These are phyloP conservation scores for Aureobasidium sp. DNA, from an alignment of 2,329 filamentous ascomycete genomes.

Conservation along the genomic window DNA sequence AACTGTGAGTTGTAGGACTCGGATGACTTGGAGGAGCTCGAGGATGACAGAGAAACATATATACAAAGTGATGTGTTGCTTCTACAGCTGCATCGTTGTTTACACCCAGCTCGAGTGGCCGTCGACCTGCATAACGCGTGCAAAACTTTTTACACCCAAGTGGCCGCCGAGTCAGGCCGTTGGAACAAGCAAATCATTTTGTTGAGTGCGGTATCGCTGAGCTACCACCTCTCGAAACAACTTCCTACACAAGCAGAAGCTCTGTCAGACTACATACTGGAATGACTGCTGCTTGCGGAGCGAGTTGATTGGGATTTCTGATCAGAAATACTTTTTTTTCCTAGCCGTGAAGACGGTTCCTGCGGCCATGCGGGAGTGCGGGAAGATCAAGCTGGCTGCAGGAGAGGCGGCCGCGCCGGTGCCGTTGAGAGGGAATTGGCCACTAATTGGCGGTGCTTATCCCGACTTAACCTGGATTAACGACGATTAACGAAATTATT, in stretches of 20 bases:
- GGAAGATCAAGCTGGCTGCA: constrained; percentile 9
- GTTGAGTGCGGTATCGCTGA: constrained; percentile 11
- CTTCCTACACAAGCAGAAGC: not conserved
- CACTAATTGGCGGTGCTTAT: not conserved
- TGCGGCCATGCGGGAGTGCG: constrained; percentile 10
- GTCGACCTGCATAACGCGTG: not conserved
- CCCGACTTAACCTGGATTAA: not conserved
- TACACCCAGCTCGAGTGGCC: not conserved
- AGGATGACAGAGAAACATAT: not conserved
- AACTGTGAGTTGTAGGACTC: not conserved
- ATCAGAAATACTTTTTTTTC: not conserved
- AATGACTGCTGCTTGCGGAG: not conserved
- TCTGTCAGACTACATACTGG: not conserved
- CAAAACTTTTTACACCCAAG: constrained; percentile 8
- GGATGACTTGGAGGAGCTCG: not conserved
- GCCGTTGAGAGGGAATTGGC: not conserved
- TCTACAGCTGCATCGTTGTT: not conserved
- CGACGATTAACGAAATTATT: not conserved
- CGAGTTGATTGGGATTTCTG: not conserved
- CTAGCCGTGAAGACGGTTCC: not conserved
- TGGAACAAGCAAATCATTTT: not conserved
- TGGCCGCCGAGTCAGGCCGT: constrained; percentile 9
- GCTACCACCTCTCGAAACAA: not conserved
- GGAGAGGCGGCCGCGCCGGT: not conserved
- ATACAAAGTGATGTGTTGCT: not conserved